Base-by-base conservation (phyloP, 495 filamentous ascomycete species). In the Polyplosphaeria fusca region DNA sequence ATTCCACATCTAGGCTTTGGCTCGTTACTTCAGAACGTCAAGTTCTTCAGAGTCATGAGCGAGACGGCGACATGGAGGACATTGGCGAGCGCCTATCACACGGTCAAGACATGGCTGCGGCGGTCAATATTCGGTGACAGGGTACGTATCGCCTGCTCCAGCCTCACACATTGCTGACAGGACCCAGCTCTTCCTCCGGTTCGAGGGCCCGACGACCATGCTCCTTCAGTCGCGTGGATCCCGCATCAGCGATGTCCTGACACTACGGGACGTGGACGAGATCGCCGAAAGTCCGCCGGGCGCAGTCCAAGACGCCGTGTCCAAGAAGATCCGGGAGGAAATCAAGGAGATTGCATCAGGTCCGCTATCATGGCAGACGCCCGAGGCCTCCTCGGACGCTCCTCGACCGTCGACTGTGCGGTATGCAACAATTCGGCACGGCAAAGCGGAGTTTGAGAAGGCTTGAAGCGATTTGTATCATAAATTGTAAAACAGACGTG, bases 121-220 rank as follows among this genome's bases (percentile, higher is more conserved):
- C 76, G 86, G 65, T 85, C 85, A 2, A 86, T 98, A n/a, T 95
- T 88, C 89, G 93, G 93, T 25, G 93, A 98, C 69, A 74, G 92
- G 60, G 84, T 87, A 74, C 55, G 74, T 59, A 42, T 27, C 28
- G 22, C 3, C 22, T n/a, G 13, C 41, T 2, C 37, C 4, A 13
- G 18, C 19, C 28, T 13, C 18, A 35, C 19, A 45, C 11, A 20
- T 23, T 38, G 12, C 14, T 38, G 41, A 30, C 47, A 54, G 61
- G 37, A 18, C 20, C 9, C 53, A 87, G 83, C 76, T 96, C 13
- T 97, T 97, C 67, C 74, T 97, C 20, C 85, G 87, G 63, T 96
- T 98, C 64, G 78, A 85, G 22, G 93, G 93, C 0, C 93, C 93
- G 19, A 81, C 79, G 2, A 95, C 85, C 3, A 77, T 98, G 28